phyloP scores from a whole-genome alignment of 495 filamentous ascomycete species.

The Neurospora sp. region DNA sequence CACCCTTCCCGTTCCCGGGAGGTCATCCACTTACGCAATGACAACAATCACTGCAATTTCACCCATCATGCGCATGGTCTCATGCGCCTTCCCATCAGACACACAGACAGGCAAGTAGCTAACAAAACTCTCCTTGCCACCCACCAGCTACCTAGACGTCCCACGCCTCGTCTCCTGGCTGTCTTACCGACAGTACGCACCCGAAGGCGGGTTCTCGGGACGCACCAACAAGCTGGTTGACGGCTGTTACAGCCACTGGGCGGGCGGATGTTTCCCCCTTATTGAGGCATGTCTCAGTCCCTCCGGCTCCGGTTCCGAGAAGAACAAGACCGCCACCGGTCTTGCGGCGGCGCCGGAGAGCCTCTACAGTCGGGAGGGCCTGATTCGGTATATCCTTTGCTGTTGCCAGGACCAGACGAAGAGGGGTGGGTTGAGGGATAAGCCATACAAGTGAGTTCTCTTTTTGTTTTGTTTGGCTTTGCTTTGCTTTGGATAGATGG shows the following conservation, averaged over 20 bases:
- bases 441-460: conserved; percentile 71
- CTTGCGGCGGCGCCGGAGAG: conserved; percentile 15
- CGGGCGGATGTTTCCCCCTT: conserved; percentile 86
- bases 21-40: conserved; percentile 3
- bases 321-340: not conserved
- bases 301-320: conserved; percentile 5
- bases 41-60: conserved; percentile 5
- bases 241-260: conserved; percentile 96
- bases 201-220: conserved; percentile 85
- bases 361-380: conserved; percentile 73
- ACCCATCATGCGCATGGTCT: not conserved
- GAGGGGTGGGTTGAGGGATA: conserved; percentile 80
- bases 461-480: not conserved
- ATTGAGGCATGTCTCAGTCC: conserved; percentile 64
- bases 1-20: not conserved
- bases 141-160: conserved; percentile 62
- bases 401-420: conserved; percentile 67
- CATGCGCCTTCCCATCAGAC: not conserved
- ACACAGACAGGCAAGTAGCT: not conserved
- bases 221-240: conserved; percentile 98
- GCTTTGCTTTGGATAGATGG: not conserved
- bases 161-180: conserved; percentile 74
- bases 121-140: not conserved
- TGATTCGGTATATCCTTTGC: conserved; percentile 76
- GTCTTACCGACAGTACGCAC: conserved; percentile 76